Percentiles rank a stretch among this genome's conserved stretches.
phyloP scores from a whole-genome alignment of 148 eudicot species.

The Spergularia marina region DNA sequence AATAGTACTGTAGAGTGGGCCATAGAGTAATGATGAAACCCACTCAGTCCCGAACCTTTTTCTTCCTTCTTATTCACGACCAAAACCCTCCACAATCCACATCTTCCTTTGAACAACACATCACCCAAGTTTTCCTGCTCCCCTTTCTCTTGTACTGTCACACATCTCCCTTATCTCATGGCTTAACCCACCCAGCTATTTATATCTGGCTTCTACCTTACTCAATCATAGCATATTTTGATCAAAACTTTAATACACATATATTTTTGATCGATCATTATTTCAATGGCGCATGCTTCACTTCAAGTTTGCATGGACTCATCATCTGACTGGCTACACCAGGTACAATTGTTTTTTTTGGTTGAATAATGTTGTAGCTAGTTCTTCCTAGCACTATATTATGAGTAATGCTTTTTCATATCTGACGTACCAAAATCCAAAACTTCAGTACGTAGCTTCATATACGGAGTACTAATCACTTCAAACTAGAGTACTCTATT shows the following conservation, averaged over 20 bases:
- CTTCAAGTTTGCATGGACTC: constrained; percentile 40
- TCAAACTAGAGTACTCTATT: no score
- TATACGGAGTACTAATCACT: no score
- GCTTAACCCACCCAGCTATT: background rate
- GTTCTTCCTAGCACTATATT: no score
- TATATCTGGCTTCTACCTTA: background rate
- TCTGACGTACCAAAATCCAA: no score
- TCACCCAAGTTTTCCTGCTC: background rate
- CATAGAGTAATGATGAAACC: constrained; percentile 4
- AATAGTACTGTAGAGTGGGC: background rate
- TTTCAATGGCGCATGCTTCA: constrained; percentile 31
- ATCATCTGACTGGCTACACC: constrained; percentile 35
- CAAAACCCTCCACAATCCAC: constrained; percentile 21
- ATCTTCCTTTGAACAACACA: background rate
- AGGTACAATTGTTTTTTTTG: constrained; percentile 7
- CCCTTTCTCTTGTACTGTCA: constrained; percentile 2
- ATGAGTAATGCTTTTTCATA: no score
- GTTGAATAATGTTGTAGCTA: no score
- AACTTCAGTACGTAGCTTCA: no score
- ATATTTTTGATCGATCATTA: background rate
- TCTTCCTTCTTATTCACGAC: constrained; percentile 87
- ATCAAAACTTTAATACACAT: background rate
- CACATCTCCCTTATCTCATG: background rate
- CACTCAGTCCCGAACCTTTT: constrained; percentile 41
- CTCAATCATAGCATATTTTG: no score